A percentile compares a stretch with the other conserved stretches of the same genome.
Conservation (phyloP, 768 basidiomycete species). For the Tulasnella sp. region DNA sequence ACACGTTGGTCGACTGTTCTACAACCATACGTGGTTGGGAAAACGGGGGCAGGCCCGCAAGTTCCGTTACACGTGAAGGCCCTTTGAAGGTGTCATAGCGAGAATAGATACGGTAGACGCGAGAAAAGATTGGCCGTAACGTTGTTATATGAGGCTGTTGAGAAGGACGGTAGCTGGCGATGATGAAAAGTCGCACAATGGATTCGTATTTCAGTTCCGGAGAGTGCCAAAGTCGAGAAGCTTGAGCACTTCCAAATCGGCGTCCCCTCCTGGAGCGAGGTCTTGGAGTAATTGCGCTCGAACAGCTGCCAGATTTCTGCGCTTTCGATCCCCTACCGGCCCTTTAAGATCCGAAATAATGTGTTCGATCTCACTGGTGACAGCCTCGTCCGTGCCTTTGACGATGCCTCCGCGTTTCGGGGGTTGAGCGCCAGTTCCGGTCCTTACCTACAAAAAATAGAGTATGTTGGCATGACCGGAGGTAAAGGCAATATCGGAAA, state of each 20-base stretch:
- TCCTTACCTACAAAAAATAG: not conserved
- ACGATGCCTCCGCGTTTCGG: not conserved
- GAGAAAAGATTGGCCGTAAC: not conserved
- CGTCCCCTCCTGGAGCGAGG: not conserved
- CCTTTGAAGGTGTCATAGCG: not conserved
- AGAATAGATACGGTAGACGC: not conserved
- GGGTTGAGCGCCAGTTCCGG: not conserved
- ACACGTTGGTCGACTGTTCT: constrained; percentile 20
- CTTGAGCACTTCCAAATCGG: not conserved
- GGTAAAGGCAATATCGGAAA: not conserved
- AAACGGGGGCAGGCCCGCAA: constrained; percentile 19
- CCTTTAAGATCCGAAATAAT: constrained; percentile 2
- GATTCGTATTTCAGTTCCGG: no score
- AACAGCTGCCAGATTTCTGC: not conserved
- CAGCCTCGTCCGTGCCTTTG: not conserved
- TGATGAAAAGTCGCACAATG: no score
- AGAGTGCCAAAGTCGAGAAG: not conserved
- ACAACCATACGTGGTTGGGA: constrained; percentile 20
- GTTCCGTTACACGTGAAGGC: constrained; percentile 17
- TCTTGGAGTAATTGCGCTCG: not conserved
- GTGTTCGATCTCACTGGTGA: not conserved
- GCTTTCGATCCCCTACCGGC: not conserved
- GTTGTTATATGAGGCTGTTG: not conserved
- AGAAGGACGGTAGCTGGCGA: no score
- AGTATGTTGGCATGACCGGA: not conserved